A percentile compares a stretch with the other conserved stretches of the same genome.
phyloP scores from a whole-genome alignment of 2,329 filamentous ascomycete genomes.

The Stachybotrys chartarum region DNA sequence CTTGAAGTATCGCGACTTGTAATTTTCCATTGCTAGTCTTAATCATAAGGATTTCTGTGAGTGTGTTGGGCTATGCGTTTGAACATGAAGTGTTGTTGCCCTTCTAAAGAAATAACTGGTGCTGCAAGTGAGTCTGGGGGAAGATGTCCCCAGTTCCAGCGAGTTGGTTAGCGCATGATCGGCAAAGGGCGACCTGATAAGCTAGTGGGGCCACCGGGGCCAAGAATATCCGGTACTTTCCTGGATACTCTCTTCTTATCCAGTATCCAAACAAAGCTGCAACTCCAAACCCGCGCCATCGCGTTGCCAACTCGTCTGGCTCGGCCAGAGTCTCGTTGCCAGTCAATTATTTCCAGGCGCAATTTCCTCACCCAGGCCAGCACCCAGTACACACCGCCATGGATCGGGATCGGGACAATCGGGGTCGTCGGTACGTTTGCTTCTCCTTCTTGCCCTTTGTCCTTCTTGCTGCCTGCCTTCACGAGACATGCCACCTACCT shows the following conservation, averaged over 20 bases:
- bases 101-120: too few relatives aligned
- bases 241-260: background rate
- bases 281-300: background rate
- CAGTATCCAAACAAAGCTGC: background rate
- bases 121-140: too few relatives aligned
- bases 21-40: too few relatives aligned
- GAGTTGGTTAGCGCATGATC: too few relatives aligned
- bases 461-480: background rate
- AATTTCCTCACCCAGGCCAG: too few relatives aligned
- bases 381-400: slow-evolving; percentile 8
- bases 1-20: too few relatives aligned
- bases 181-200: too few relatives aligned
- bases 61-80: too few relatives aligned
- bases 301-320: background rate
- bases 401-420: slow-evolving; percentile 29
- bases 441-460: background rate
- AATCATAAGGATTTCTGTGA: too few relatives aligned
- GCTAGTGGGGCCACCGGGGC: background rate
- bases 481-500: background rate
- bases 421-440: slow-evolving; percentile 25
- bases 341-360: too few relatives aligned
- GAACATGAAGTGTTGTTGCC: too few relatives aligned
- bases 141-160: too few relatives aligned
- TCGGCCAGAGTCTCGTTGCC: background rate
- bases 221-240: background rate